Evolutionary conservation across 306 rosid genomes (phyloP).

Genomic region (Abrus precatorius): DNA sequence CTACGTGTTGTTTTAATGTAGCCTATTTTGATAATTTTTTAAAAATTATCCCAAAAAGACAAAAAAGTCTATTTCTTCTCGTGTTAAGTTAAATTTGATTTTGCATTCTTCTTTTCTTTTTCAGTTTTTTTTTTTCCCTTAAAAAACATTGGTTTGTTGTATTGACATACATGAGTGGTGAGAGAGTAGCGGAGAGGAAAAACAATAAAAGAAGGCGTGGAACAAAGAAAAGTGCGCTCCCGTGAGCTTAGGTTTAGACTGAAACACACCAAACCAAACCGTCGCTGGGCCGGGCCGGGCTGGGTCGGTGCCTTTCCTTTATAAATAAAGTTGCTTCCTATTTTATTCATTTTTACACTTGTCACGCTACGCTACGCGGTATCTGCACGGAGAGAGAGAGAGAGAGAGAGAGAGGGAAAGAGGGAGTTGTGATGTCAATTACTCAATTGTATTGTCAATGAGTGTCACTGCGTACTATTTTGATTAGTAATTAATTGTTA

Average conservation of each 20-base stretch:
- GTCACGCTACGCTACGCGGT: constrained; percentile 32
- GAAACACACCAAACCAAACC: no score
- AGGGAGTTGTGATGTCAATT: background rate
- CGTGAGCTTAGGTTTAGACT: background rate
- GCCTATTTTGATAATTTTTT: no score
- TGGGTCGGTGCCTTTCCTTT: constrained; percentile 10
- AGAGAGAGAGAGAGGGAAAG: background rate
- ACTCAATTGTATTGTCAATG: no score
- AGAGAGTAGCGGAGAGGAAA: background rate
- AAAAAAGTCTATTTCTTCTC: no score
- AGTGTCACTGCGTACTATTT: no score
- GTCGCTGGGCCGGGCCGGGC: background rate
- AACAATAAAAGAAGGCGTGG: background rate
- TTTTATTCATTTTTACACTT: background rate
- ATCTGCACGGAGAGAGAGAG: background rate
- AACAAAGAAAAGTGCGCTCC: background rate
- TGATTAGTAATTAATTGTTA: no score
- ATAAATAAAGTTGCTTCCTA: background rate
- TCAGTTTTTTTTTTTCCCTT: background rate
- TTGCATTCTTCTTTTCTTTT: background rate
- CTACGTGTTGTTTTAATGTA: no score
- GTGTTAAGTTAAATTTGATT: background rate
- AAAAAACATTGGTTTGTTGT: background rate
- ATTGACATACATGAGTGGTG: background rate
- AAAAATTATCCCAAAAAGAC: no score